Evolutionary conservation across 148 eudicot species (phyloP).

Genomic region (Mesembryanthemum crystallinum): DNA sequence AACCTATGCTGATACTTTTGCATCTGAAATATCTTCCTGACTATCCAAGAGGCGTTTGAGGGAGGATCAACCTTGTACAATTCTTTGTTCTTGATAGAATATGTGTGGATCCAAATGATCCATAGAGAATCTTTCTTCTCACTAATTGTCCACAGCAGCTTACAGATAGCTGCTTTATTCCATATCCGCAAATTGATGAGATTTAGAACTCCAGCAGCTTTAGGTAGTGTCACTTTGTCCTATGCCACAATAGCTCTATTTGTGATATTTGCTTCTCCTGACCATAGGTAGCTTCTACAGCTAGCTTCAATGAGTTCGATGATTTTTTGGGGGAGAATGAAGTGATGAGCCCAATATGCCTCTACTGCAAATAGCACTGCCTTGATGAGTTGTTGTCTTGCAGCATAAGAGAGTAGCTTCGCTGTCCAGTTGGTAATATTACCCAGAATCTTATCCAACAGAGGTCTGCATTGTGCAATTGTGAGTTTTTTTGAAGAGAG

Average conservation of each 20-base stretch:
- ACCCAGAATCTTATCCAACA: too few species aligned
- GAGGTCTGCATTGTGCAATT: too few species aligned
- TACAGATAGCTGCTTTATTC: not conserved
- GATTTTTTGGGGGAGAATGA: not conserved
- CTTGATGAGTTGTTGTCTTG: not conserved
- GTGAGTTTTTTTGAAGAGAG: not conserved
- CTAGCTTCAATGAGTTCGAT: not conserved
- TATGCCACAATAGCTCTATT: not conserved
- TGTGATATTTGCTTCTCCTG: not conserved
- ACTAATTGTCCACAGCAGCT: not conserved
- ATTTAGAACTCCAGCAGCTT: not conserved
- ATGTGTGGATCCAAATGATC: not conserved
- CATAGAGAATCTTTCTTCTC: not conserved
- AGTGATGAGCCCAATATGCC: not conserved
- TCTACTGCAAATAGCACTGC: not conserved
- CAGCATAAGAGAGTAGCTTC: not conserved
- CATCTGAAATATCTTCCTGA: not conserved
- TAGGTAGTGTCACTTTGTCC: not conserved
- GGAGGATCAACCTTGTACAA: not conserved
- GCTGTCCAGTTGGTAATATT: not conserved
- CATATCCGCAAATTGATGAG: not conserved
- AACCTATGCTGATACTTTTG: not conserved
- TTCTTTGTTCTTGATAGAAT: not conserved
- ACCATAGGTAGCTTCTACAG: not conserved
- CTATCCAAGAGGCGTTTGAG: not conserved